Evolutionary conservation across 2,329 filamentous ascomycete species (phyloP).

Genomic region (Ceratocystis harringtonii): DNA sequence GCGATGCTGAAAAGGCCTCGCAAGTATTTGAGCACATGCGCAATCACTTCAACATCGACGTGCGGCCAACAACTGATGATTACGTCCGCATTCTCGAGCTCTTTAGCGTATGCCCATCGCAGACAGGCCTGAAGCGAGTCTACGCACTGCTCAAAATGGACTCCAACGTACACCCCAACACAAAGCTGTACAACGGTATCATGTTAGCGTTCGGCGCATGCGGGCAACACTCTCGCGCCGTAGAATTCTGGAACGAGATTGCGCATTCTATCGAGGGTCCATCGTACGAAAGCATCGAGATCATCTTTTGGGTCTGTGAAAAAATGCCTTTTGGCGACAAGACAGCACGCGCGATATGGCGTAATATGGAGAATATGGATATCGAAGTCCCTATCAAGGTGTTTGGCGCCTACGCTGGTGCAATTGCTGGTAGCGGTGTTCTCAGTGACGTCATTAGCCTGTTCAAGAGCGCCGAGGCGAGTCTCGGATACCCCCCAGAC

Average conservation of each 20-base stretch:
- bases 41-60: conserved; percentile 46
- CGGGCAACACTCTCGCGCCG: conserved; percentile 47
- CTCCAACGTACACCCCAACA: conserved; percentile 59
- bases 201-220: conserved; percentile 73
- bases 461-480: conserved; percentile 50
- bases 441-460: conserved; percentile 52
- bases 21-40: conserved; percentile 90
- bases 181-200: conserved; percentile 63
- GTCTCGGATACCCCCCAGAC: conserved; percentile 53
- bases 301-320: conserved; percentile 70
- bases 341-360: conserved; percentile 54
- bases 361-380: conserved; percentile 55
- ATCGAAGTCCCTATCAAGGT: conserved; percentile 60
- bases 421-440: conserved; percentile 57
- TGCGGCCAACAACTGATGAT: conserved; percentile 54
- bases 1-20: conserved; percentile 68
- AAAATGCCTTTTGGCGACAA: conserved; percentile 40
- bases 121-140: conserved; percentile 54
- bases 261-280: conserved; percentile 75
- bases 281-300: conserved; percentile 61
- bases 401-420: conserved; percentile 62
- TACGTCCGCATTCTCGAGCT: conserved; percentile 70
- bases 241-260: conserved; percentile 75
- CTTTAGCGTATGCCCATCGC: conserved; percentile 40
- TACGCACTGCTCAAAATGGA: conserved; percentile 96